Conservation (phyloP, 2,329 filamentous ascomycete genomes). For the Aspergillus tanneri region DNA sequence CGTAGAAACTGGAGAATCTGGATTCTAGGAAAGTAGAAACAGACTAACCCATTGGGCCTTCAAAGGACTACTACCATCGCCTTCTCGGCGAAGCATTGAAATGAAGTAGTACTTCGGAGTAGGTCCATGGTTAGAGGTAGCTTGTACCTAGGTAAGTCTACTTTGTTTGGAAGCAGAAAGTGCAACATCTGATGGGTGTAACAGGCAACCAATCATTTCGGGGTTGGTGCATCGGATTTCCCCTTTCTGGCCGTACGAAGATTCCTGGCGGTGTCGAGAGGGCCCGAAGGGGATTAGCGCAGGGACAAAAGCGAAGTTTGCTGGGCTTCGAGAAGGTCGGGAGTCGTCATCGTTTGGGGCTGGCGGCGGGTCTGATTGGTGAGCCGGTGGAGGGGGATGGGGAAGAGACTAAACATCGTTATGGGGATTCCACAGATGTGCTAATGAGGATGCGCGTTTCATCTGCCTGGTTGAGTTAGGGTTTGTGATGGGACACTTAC, state of each 20-base stretch:
- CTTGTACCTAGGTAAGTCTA: too few species aligned
- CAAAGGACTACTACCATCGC: too few species aligned
- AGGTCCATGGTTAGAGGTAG: too few species aligned
- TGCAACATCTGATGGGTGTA: background rate
- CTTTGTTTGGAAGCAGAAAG: background rate
- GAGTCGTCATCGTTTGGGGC: slow-evolving; percentile 21
- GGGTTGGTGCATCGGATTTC: slow-evolving; percentile 6
- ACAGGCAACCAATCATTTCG: slow-evolving; percentile 10
- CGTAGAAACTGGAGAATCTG: too few species aligned
- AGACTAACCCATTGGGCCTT: too few species aligned
- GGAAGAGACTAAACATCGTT: slow-evolving; percentile 11
- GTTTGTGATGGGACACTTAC: background rate
- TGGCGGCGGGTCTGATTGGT: slow-evolving; percentile 3
- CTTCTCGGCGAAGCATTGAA: too few species aligned
- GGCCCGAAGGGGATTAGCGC: slow-evolving; percentile 10
- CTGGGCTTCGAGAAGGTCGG: slow-evolving; percentile 23
- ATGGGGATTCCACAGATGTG: slow-evolving; percentile 11
- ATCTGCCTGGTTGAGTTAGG: slow-evolving; percentile 2
- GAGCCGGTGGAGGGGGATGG: slow-evolving; percentile 4
- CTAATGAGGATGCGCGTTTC: slow-evolving; percentile 19
- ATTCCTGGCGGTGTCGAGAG: slow-evolving; percentile 5
- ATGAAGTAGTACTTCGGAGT: too few species aligned
- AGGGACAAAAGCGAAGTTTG: slow-evolving; percentile 17
- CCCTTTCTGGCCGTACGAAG: slow-evolving; percentile 9
- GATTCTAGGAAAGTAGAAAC: too few species aligned